Base-by-base conservation (phyloP, 2,329 filamentous ascomycete species). In the Fusarium verticillioides region DNA sequence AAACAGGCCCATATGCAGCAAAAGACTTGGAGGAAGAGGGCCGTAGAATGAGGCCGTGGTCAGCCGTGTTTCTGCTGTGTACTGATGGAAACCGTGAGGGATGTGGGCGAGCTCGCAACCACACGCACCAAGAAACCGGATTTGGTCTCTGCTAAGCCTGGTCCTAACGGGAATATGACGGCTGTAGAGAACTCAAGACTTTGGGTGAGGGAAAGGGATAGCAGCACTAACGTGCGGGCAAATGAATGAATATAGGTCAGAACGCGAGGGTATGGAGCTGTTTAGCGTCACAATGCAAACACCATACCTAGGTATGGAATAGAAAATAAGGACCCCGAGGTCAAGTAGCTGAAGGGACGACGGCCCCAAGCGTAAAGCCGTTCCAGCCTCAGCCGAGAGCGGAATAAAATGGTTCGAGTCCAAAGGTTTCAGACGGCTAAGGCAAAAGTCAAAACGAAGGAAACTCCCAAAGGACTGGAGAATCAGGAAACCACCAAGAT, bases 51-150 rank as follows among this genome's bases (percentile, higher is more conserved):
- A 65, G 53, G 54, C 47, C 42, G 56, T 43, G 12, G 40, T 37
- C 49, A 68, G 37, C 63, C 56, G 42, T 60, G 39, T 44, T 49
- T 50, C 52, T 69, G 47, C 37, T 60, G 49, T 37, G 62, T 50
- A 66, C 36, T 57, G 63, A 37, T 63, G 43, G 64, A 19, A 66
- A 69, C 43, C 52, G 47, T 36, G 46, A 57, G 49, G 66, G 43
- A 63, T 63, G 42, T 58, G 58, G 54, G 30, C 37, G 58, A 56
- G 60, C 28, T 69, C 44, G 66, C 43, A 62, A 58, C 47, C 61
- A 63, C 67, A 43, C 57, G 64, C 71, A 76, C 60, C 52, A 40
- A 37, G 60, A 58, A 68, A 65, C 75, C 75, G 75, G 75, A 77
- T 77, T 74, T 69, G 75, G 73, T 58, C 60, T 66, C 44, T 73